Percentiles rank a stretch among this genome's conserved stretches.
Conservation (phyloP, 495 filamentous ascomycete species). For the Aspergillus bridgeri region DNA sequence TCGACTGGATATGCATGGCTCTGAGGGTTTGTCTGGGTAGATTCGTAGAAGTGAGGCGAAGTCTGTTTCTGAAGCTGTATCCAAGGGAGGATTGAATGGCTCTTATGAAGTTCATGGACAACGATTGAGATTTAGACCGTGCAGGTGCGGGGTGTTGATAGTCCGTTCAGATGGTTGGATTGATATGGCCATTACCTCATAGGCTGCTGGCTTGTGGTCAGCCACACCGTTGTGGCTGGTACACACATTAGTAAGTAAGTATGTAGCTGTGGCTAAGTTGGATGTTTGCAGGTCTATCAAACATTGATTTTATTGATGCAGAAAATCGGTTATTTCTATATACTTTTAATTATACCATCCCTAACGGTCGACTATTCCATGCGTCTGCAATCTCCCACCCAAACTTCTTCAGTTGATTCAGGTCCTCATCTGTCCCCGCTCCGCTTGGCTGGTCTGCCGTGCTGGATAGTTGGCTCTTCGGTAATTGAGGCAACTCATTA, state of each 20-base stretch:
- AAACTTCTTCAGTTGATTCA: constrained; percentile 25
- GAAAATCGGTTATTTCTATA: background rate
- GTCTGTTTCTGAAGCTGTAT: background rate
- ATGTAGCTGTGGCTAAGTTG: background rate
- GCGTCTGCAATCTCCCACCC: constrained; percentile 34
- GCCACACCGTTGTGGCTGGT: background rate
- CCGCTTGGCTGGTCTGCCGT: background rate
- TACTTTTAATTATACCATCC: constrained; percentile 20
- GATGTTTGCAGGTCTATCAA: background rate
- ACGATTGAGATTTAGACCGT: constrained; percentile 4
- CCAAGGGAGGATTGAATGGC: background rate
- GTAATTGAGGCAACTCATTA: background rate
- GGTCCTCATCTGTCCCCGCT: constrained; percentile 12
- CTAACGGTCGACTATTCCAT: constrained; percentile 38
- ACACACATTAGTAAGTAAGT: background rate
- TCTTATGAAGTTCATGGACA: constrained; percentile 31
- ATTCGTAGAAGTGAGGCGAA: background rate
- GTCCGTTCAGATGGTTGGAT: constrained; percentile 4
- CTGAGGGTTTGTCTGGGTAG: constrained; percentile 7
- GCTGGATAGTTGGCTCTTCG: no score
- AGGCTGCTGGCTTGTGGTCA: constrained; percentile 6
- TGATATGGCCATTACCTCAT: constrained; percentile 19
- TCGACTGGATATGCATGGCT: constrained; percentile 92
- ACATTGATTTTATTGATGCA: background rate
- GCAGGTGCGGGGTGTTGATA: constrained; percentile 6